Evolutionary conservation across 2,329 filamentous ascomycete genomes (phyloP).

Genomic region (Ceratocystis harringtonii): DNA sequence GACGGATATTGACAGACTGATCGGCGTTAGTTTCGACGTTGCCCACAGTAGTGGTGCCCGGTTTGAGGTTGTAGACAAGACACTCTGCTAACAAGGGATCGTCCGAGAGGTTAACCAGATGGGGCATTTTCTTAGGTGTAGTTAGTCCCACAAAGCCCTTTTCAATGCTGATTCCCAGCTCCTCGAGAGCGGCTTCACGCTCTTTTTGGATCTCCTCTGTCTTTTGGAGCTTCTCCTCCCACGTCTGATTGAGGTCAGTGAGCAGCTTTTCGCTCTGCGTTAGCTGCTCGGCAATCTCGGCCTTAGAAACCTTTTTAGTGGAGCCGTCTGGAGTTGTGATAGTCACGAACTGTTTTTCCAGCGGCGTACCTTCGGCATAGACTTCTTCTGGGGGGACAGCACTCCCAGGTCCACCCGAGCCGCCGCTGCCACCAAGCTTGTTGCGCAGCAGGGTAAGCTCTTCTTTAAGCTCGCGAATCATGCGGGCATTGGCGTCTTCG

Average conservation of each 20-base stretch:
- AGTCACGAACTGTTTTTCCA: constrained; percentile 92
- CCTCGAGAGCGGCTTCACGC: constrained; percentile 83
- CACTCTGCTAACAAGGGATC: constrained; percentile 89
- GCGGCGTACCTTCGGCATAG: constrained; percentile 82
- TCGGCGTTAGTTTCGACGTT: constrained; percentile 74
- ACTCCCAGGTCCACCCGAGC: constrained; percentile 32
- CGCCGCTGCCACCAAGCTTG: constrained; percentile 51
- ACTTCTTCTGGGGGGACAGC: constrained; percentile 53
- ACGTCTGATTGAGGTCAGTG: constrained; percentile 91
- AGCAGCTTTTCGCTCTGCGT: constrained; percentile 94
- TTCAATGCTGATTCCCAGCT: constrained; percentile 95
- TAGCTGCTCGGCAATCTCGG: constrained; percentile 92
- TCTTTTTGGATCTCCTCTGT: constrained; percentile 98
- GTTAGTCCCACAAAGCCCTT: constrained; percentile 93
- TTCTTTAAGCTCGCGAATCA: constrained; percentile 97
- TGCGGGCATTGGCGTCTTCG: constrained; percentile 94
- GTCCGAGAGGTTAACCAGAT: constrained; percentile 94
- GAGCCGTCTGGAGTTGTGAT: constrained; percentile 75
- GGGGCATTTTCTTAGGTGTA: constrained; percentile 97
- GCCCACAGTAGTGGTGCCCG: constrained; percentile 82
- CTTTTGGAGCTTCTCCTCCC: constrained; percentile 90
- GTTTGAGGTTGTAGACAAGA: constrained; percentile 94
- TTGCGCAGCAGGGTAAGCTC: constrained; percentile 73
- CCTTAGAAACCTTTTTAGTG: constrained; percentile 92
- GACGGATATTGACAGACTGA: constrained; percentile 67